A percentile compares a stretch with the other conserved stretches of the same genome.
These are phyloP conservation scores for Acer negundo DNA, from an alignment of 345 rosid genomes.

Conservation along the genomic window DNA sequence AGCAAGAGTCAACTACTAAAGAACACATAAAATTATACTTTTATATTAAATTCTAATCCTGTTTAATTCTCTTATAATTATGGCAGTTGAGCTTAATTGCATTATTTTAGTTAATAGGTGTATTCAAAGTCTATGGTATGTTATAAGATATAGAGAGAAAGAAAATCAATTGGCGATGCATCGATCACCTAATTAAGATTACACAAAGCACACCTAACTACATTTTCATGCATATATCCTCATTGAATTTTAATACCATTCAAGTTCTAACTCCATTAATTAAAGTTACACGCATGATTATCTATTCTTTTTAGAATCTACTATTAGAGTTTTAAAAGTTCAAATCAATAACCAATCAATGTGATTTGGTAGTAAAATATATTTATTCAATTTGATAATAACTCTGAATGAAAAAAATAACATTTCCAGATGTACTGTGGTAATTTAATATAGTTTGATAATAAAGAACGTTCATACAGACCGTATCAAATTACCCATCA, in stretches of 20 bases:
- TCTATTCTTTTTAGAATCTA: no score
- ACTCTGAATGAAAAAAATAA: no score
- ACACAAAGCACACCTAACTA: background rate
- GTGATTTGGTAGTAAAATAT: no score
- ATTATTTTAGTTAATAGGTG: background rate
- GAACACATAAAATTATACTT: slow-evolving; percentile 2
- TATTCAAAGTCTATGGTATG: background rate
- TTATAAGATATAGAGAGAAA: background rate
- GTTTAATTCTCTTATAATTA: slow-evolving; percentile 13
- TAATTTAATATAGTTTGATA: no score
- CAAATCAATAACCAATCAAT: no score
- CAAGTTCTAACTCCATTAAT: no score
- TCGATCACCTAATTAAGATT: background rate
- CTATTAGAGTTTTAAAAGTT: no score
- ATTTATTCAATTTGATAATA: no score
- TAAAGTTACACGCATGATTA: no score
- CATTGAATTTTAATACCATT: background rate
- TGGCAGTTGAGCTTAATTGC: slow-evolving; percentile 28
- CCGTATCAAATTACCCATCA: no score
- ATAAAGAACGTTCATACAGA: no score
- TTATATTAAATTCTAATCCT: background rate
- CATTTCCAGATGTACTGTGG: no score
- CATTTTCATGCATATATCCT: background rate
- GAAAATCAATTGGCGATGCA: background rate
- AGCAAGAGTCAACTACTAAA: slow-evolving; percentile 52